Evolutionary conservation across 2,329 filamentous ascomycete species (phyloP).

Genomic region (Nemania bipapillata): DNA sequence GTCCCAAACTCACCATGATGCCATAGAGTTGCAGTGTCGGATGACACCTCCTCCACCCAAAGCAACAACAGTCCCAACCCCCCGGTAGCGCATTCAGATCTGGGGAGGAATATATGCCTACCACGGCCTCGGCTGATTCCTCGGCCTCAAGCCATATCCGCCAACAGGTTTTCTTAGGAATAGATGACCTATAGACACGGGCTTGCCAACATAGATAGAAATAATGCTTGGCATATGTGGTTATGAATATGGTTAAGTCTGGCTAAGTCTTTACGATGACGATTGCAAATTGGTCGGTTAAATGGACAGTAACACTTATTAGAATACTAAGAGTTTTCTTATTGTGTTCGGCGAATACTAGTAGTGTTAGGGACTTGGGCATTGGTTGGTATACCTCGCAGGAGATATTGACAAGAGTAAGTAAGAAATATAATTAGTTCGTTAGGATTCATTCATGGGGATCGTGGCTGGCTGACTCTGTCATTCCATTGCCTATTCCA

Average conservation of each 20-base stretch:
- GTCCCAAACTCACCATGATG: neutral
- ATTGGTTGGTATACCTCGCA: no score
- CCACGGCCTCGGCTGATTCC: neutral
- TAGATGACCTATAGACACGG: neutral
- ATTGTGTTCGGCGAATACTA: no score
- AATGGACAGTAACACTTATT: neutral
- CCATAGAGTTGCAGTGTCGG: conserved; percentile 4
- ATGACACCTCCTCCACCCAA: neutral
- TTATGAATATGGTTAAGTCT: neutral
- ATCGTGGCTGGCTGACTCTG: no score
- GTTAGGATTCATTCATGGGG: no score
- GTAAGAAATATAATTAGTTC: no score
- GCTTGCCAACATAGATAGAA: neutral
- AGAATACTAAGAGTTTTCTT: no score
- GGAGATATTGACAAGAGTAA: no score
- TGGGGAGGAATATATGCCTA: neutral
- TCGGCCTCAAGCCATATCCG: neutral
- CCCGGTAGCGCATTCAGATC: neutral
- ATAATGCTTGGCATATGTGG: neutral
- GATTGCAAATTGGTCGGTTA: neutral
- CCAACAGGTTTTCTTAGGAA: neutral
- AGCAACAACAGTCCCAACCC: neutral
- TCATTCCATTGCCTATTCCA: no score
- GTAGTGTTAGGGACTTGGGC: no score
- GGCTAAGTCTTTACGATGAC: neutral